Percentiles rank a stretch among this genome's conserved stretches.
These are phyloP conservation scores for Lactifluus piperatus DNA, from an alignment of 768 basidiomycete species.

Conservation along the genomic window DNA sequence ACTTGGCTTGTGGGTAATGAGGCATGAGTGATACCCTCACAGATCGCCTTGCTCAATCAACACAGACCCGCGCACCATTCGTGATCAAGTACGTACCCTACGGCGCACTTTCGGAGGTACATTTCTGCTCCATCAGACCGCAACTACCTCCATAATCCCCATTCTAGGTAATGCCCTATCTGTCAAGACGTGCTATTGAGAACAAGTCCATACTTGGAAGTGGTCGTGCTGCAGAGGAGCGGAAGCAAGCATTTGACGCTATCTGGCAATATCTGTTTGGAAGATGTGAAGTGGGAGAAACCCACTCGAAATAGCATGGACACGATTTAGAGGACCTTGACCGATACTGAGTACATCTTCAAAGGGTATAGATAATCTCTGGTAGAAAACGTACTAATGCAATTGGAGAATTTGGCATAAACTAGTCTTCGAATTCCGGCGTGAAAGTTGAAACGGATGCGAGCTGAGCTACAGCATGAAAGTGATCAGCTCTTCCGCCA, in stretches of 20 bases:
- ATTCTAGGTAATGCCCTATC: slow-evolving; percentile 77
- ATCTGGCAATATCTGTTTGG: slow-evolving; percentile 32
- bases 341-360: not conserved
- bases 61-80: slow-evolving; percentile 48
- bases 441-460: not conserved
- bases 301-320: not conserved
- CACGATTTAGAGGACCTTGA: not conserved
- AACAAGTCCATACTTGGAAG: slow-evolving; percentile 82
- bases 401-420: not conserved
- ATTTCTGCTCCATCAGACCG: slow-evolving; percentile 5
- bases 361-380: not conserved
- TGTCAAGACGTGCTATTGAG: slow-evolving; percentile 82
- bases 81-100: slow-evolving; percentile 83
- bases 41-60: slow-evolving; percentile 52
- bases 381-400: not conserved
- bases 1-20: slow-evolving; percentile 25
- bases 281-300: not conserved
- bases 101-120: slow-evolving; percentile 57
- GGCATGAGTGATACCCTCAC: slow-evolving; percentile 86
- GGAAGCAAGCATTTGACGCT: slow-evolving; percentile 44
- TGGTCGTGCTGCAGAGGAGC: slow-evolving; percentile 57
- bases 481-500: not conserved
- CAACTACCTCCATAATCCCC: slow-evolving; percentile 14
- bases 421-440: not conserved
- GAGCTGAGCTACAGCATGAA: no score